phyloP scores from a whole-genome alignment of 2,329 filamentous ascomycete genomes.

The Sporothrix pseudoabietina region DNA sequence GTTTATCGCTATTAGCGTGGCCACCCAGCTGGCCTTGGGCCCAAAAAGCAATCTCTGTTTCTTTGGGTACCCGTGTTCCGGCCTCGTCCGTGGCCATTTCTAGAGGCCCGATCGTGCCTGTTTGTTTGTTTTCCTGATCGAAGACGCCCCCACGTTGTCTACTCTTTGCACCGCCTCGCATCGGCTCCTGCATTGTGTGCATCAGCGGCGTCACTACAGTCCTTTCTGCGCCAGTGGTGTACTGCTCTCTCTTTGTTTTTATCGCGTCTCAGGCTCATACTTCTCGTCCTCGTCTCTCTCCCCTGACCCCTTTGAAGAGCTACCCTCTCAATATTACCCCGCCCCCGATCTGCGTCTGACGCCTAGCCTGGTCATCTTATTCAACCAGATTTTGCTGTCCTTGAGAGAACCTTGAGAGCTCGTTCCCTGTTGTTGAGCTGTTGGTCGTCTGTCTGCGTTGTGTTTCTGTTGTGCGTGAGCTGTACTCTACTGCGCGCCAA shows the following conservation, averaged over 20 bases:
- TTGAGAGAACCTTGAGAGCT: background rate
- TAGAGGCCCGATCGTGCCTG: conserved; percentile 12
- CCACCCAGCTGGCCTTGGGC: background rate
- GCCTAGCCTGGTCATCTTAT: background rate
- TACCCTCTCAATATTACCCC: background rate
- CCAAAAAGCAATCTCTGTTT: background rate
- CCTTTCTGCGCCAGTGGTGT: background rate
- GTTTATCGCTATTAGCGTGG: background rate
- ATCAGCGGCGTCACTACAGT: background rate
- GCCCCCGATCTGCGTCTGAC: conserved; percentile 18
- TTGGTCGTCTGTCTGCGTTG: background rate
- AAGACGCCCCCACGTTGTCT: background rate
- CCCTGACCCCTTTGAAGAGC: background rate
- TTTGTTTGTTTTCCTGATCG: conserved; percentile 4
- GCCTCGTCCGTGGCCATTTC: conserved; percentile 7
- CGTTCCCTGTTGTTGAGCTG: background rate
- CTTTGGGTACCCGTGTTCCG: background rate
- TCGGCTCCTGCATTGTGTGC: background rate
- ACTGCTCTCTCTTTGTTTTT: background rate
- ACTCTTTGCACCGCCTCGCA: background rate
- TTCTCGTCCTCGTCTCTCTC: background rate
- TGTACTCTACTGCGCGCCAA: background rate
- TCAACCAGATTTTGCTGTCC: background rate
- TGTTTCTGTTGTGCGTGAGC: background rate
- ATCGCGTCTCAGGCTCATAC: background rate